Base-by-base conservation (phyloP, 2,329 filamentous ascomycete species). In the Dothiorella sarmentorum region DNA sequence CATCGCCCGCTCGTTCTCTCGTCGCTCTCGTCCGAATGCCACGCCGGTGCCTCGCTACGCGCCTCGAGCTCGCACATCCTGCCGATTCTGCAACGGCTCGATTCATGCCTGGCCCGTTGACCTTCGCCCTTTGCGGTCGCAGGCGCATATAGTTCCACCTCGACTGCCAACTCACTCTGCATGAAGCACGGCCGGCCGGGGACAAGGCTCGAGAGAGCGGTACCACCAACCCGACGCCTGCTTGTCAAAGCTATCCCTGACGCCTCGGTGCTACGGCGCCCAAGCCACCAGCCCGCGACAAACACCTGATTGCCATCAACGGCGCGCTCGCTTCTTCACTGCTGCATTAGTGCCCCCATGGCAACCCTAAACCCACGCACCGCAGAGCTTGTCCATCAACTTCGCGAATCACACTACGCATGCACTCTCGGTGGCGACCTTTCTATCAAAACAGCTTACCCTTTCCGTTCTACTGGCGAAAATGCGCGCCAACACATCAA, bases 401-500 rank as follows among this genome's bases (percentile, higher is more conserved):
- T 33, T 40, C 51, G 51, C 51, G 35, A 55, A 55, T 55, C 51
- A 55, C 51, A 37, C 49, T 40, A 53, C 49, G 35, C 51, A 43
- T 55, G 51, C 51, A 55, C 35, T n/a, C 26, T 24, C 20, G 47
- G 47, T 52, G 47, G 51, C 51, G 51, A 55, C 53, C 53, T 38
- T 31, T 57, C 53, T 47, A 51, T 58, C 56, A 58, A 51, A 49
- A 45, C 44, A 45, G 35, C 56, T 49, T 57, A 45, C 43, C 56
- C 56, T 49, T 29, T 42, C 56, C 35, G 67, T 31, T 86, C 82
- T 85, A 92, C 87, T 93, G 89, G 89, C 83, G 83, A 85, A 81
- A 82, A 87, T 81, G 81, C 80, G 86, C 87, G 90, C 90, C 91
- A 95, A 82, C 90, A 88, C 91, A 95, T 91, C 90, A 89, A 33